Evolutionary conservation across 768 basidiomycete genomes (phyloP), one percentile per base, ranked within the genome.

Genomic region (Tricholoma furcatifolium): DNA sequence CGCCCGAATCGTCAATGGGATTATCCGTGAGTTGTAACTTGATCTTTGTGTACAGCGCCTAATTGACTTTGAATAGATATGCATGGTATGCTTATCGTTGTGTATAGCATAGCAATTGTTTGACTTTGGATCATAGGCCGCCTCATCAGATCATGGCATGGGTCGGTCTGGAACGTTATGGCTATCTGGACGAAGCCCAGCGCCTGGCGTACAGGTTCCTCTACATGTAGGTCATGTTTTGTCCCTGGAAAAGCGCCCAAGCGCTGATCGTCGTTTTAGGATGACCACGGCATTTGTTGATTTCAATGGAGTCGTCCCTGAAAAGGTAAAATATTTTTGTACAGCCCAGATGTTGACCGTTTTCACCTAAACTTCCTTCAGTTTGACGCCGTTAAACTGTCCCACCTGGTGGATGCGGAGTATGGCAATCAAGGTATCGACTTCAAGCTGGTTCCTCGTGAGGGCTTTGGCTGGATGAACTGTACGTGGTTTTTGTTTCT

Each of bases 401-500:
- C 92, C 1, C 94, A 98, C 65, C 79, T 98, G 43, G 95, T 99
- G 6, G 95, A 96, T 64, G 97, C 96, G 41, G 96, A 98, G 74
- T 98, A 98, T 62, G 89, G 93, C 8, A 94, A 94, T 67, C 92
- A 94, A 65, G 96, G 96, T 44, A 80, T 96, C 60, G 96, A 99
- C 74, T 99, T 99, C 76, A 93, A 95, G 74, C 86, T 95, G 81
- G 90, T 98, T 40, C 95, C 95, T 45, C 82, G 94, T 12, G 96
- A 98, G 71, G 96, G 96, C 50, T 99, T 98, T 65, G 96, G 96
- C 8, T 98, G 94, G 96, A 97, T 94, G 90, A 96, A 96, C 57
- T 79, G 92, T 93, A 62, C 55, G 85, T 73, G 10, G 27, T 31
- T 35, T 31, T 50, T 17, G 43, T 35, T 20, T n/a, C 23, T 5